These are phyloP conservation scores for Russula lepida DNA, from an alignment of 768 basidiomycete genomes.

Conservation along the genomic window DNA sequence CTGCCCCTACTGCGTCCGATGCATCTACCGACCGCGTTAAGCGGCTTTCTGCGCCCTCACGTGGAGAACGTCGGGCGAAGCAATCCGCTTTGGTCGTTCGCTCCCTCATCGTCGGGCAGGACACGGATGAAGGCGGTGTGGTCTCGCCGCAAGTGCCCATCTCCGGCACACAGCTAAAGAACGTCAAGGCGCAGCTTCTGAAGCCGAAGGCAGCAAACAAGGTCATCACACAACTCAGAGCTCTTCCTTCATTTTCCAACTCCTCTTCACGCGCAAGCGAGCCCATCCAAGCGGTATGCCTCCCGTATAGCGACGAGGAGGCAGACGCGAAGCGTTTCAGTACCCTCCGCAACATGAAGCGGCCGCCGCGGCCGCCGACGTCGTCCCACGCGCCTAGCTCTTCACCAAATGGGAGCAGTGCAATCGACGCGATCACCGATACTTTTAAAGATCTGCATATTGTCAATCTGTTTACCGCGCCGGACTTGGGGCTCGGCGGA, in stretches of 20 bases:
- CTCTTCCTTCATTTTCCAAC: conserved; percentile 43
- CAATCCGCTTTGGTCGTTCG: conserved; percentile 57
- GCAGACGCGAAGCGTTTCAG: conserved; percentile 52
- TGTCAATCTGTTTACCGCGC: conserved; percentile 48
- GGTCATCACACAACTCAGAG: conserved; percentile 61
- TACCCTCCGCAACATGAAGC: conserved; percentile 29
- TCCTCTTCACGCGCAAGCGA: conserved; percentile 25
- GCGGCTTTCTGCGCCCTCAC: conserved; percentile 23
- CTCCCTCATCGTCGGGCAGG: conserved; percentile 55
- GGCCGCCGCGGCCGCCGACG: neutral
- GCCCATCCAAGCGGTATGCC: conserved; percentile 75
- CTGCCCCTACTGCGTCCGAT: neutral
- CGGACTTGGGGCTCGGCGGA: conserved; percentile 65
- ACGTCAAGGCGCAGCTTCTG: conserved; percentile 59
- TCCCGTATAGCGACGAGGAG: conserved; percentile 55
- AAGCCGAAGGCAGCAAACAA: conserved; percentile 60
- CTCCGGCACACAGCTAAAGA: conserved; percentile 47
- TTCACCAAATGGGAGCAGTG: conserved; percentile 38
- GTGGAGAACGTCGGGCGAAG: conserved; percentile 53
- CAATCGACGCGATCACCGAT: conserved; percentile 41
- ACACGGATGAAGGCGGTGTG: conserved; percentile 6
- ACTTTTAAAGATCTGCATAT: conserved; percentile 54
- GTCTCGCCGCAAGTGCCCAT: conserved; percentile 30
- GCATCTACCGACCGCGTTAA: neutral
- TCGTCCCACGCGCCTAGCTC: neutral